These are phyloP conservation scores for Sporobolomyces phaffii DNA, from an alignment of 768 basidiomycete species.

Conservation along the genomic window DNA sequence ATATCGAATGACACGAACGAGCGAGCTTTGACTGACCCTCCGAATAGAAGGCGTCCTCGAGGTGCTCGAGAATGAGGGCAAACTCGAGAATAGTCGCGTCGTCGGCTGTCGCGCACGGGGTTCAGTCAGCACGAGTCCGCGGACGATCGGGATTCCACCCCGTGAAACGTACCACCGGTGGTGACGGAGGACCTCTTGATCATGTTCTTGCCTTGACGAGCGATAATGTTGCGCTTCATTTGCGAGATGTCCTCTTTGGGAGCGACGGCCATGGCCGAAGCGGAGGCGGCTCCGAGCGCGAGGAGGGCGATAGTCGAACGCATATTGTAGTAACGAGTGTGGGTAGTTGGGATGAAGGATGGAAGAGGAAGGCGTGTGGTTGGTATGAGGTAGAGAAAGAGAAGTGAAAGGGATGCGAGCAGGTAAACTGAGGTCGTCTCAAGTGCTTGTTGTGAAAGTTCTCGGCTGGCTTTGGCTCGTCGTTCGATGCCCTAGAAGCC, in stretches of 20 bases:
- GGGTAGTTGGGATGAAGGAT: constrained; percentile 6
- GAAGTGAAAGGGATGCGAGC: background rate
- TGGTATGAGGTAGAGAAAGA: constrained; percentile 4
- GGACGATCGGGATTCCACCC: background rate
- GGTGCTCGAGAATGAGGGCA: constrained; percentile 34
- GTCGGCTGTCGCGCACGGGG: background rate
- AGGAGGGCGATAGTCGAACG: constrained; percentile 24
- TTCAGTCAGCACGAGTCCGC: background rate
- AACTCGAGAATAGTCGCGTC: constrained; percentile 35
- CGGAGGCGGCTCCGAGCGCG: constrained; percentile 24
- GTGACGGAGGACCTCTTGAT: constrained; percentile 27
- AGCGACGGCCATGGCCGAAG: constrained; percentile 8
- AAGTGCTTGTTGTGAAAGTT: too few relatives aligned
- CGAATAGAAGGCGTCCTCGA: constrained; percentile 13
- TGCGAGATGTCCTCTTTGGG: background rate
- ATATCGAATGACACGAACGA: too few relatives aligned
- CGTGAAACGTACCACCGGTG: background rate
- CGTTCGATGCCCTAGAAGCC: background rate
- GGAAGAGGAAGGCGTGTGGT: background rate
- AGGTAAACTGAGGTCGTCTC: too few relatives aligned
- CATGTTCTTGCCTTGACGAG: background rate
- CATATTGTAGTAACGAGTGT: constrained; percentile 18
- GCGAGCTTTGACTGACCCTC: background rate
- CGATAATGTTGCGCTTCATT: constrained; percentile 30
- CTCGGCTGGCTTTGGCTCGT: background rate